These are phyloP conservation scores for Leccinum uliginosum DNA, from an alignment of 768 basidiomycete genomes.

Conservation along the genomic window DNA sequence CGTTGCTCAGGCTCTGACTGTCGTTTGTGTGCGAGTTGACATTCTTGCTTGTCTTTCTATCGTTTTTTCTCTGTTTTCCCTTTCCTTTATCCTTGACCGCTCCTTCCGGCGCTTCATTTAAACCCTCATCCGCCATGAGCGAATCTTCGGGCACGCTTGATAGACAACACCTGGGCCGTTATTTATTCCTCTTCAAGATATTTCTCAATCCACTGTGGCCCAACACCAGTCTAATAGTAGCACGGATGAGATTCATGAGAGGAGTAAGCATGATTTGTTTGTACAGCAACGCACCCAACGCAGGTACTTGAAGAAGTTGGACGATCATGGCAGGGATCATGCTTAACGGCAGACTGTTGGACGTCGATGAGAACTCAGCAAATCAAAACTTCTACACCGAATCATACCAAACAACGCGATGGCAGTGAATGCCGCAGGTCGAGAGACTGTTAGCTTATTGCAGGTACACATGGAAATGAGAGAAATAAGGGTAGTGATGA, in stretches of 20 bases:
- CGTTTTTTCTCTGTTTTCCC: conserved; percentile 7
- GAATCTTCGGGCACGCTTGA: conserved; percentile 37
- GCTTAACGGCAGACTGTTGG: conserved; percentile 59
- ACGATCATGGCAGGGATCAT: conserved; percentile 79
- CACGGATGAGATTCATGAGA: background rate
- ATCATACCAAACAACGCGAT: conserved; percentile 87
- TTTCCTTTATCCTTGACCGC: conserved; percentile 19
- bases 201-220: conserved; percentile 54
- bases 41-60: conserved; percentile 7
- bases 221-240: conserved; percentile 46
- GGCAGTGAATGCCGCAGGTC: conserved; percentile 87
- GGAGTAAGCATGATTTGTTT: background rate
- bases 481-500: conserved; percentile 69
- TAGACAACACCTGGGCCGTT: conserved; percentile 50
- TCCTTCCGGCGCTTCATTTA: conserved; percentile 46
- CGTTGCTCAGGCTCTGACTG: conserved; percentile 6
- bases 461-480: conserved; percentile 65
- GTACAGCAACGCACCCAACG: background rate
- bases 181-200: conserved; percentile 64
- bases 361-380: background rate
- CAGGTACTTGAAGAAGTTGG: conserved; percentile 61
- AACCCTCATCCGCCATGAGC: conserved; percentile 28
- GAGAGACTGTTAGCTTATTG: conserved; percentile 71
- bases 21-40: background rate
- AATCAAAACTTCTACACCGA: conserved; percentile 35